phyloP scores from a whole-genome alignment of 2,329 filamentous ascomycete species.

The Beauveria pseudobassiana region DNA sequence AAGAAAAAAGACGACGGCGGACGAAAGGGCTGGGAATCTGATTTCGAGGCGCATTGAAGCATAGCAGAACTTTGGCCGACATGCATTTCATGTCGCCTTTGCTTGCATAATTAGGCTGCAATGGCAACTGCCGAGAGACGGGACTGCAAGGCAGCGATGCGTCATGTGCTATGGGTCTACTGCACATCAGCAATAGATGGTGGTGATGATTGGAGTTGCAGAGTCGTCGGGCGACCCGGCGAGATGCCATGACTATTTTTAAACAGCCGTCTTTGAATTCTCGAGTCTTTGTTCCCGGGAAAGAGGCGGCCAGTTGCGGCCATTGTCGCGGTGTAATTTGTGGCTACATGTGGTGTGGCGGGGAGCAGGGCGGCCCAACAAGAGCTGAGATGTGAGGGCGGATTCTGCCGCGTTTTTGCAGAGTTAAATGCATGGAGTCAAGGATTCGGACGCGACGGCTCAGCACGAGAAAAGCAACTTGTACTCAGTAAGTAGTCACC shows the following conservation, averaged over 20 bases:
- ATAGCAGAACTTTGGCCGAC: background rate
- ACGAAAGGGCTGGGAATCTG: background rate
- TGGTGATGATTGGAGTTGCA: background rate
- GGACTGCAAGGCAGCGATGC: background rate
- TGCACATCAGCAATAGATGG: background rate
- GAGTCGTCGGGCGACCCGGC: no score
- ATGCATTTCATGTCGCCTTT: background rate
- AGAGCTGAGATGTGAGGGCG: slow-evolving; percentile 6
- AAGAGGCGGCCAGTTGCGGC: background rate
- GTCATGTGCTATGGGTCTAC: background rate
- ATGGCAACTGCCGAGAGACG: slow-evolving; percentile 3
- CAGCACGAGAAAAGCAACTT: background rate
- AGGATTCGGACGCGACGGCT: background rate
- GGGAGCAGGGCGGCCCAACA: background rate
- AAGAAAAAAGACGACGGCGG: background rate
- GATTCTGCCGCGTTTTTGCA: background rate
- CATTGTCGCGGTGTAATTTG: background rate
- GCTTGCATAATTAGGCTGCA: background rate
- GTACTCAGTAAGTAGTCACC: background rate
- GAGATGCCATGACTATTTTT: no score
- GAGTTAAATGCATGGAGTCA: background rate
- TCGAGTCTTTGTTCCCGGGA: no score
- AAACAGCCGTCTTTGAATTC: no score
- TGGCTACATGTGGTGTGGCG: background rate
- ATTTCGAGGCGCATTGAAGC: background rate